A percentile compares a stretch with the other conserved stretches of the same genome.
Evolutionary conservation across 805 yeast genomes (phyloP).

Genomic region (Pachysolen tannophilus): DNA sequence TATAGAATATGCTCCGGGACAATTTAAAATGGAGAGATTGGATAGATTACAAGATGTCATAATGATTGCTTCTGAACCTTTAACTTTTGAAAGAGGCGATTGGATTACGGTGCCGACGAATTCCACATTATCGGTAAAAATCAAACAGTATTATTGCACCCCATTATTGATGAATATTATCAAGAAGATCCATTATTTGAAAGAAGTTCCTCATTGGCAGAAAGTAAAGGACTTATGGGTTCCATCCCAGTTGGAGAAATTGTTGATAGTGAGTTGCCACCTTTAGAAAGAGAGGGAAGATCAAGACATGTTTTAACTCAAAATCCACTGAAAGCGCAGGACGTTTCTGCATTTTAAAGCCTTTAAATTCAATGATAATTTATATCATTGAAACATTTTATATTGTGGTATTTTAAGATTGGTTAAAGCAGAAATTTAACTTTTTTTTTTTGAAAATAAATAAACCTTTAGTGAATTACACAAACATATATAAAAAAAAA

Average conservation of each 20-base stretch:
- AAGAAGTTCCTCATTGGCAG: slow-evolving; percentile 77
- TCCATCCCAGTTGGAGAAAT: slow-evolving; percentile 65
- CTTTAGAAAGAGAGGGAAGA: slow-evolving; percentile 68
- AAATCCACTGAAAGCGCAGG: too few relatives aligned
- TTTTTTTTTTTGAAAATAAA: too few relatives aligned
- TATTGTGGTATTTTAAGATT: too few relatives aligned
- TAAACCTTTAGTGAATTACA: too few relatives aligned
- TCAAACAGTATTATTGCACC: slow-evolving; percentile 86
- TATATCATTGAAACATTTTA: too few relatives aligned
- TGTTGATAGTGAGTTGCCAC: slow-evolving; percentile 56
- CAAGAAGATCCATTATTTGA: slow-evolving; percentile 58
- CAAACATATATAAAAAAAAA: too few relatives aligned
- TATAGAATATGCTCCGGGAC: slow-evolving; percentile 84
- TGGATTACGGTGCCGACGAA: slow-evolving; percentile 98
- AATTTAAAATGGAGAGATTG: slow-evolving; percentile 87
- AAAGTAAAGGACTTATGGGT: slow-evolving; percentile 88
- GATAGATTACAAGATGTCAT: slow-evolving; percentile 91
- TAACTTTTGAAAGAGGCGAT: slow-evolving; percentile 93
- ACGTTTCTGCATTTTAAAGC: too few relatives aligned
- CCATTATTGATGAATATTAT: slow-evolving; percentile 84
- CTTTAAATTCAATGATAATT: too few relatives aligned
- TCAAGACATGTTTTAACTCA: too few relatives aligned
- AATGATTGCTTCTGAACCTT: slow-evolving; percentile 92
- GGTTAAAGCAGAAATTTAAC: too few relatives aligned
- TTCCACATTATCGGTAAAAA: slow-evolving; percentile 70